Evolutionary conservation across 768 basidiomycete genomes (phyloP).

Genomic region (Kwoniella sp.): DNA sequence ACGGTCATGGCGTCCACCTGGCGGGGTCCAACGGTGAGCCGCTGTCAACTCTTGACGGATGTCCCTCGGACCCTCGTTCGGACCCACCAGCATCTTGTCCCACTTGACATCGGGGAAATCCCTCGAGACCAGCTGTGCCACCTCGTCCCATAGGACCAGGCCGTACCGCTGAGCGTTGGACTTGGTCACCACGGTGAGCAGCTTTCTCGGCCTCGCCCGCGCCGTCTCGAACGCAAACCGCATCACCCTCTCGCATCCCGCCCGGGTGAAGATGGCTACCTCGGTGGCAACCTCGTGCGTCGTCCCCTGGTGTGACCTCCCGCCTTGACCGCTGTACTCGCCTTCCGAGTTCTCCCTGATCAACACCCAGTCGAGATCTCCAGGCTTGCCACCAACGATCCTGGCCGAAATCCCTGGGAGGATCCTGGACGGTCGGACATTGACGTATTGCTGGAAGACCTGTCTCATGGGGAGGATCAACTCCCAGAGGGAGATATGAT

Average conservation of each 20-base stretch:
- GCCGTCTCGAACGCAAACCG: slow-evolving; percentile 59
- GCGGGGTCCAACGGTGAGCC: background rate
- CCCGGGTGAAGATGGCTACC: slow-evolving; percentile 55
- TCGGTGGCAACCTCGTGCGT: slow-evolving; percentile 48
- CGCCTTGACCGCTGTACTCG: slow-evolving; percentile 56
- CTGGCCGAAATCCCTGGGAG: slow-evolving; percentile 56
- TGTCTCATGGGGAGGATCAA: slow-evolving; percentile 58
- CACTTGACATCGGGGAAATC: slow-evolving; percentile 56
- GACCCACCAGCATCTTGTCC: slow-evolving; percentile 29
- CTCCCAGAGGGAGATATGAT: slow-evolving; percentile 61
- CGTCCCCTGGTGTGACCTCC: slow-evolving; percentile 43
- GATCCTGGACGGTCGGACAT: slow-evolving; percentile 54
- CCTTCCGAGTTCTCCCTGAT: slow-evolving; percentile 61
- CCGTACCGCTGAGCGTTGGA: slow-evolving; percentile 54
- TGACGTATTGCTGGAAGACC: slow-evolving; percentile 54
- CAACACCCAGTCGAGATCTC: slow-evolving; percentile 57
- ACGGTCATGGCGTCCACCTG: slow-evolving; percentile 56
- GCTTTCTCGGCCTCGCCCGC: slow-evolving; percentile 55
- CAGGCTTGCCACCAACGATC: slow-evolving; percentile 53
- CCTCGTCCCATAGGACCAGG: slow-evolving; percentile 46
- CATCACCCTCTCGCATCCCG: slow-evolving; percentile 55
- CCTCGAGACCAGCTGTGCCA: slow-evolving; percentile 54
- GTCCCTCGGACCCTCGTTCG: too few relatives aligned
- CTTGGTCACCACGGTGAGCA: slow-evolving; percentile 58
- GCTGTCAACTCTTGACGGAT: too few relatives aligned